phyloP scores from a whole-genome alignment of 2,329 filamentous ascomycete genomes.

The Penicillium brevicompactum region DNA sequence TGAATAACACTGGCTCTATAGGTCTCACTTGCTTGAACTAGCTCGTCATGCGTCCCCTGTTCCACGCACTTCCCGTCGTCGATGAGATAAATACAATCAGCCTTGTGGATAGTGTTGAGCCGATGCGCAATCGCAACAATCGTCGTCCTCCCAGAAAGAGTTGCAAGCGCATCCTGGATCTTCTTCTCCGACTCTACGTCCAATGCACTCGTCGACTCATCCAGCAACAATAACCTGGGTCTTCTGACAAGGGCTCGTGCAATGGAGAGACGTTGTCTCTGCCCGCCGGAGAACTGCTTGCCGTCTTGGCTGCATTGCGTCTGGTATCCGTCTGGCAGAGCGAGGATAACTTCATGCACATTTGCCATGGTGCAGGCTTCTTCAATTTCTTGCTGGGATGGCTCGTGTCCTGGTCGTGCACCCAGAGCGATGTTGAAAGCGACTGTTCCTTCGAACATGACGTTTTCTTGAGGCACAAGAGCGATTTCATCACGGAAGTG shows the following conservation, averaged over 20 bases:
- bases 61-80: constrained; percentile 53
- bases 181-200: constrained; percentile 55
- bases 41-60: constrained; percentile 52
- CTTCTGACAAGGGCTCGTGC: constrained; percentile 58
- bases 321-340: constrained; percentile 66
- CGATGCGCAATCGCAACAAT: constrained; percentile 46
- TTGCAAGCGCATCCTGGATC: constrained; percentile 45
- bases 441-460: constrained; percentile 50
- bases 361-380: constrained; percentile 68
- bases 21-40: constrained; percentile 51
- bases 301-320: constrained; percentile 61
- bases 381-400: constrained; percentile 63
- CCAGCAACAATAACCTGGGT: constrained; percentile 58
- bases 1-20: constrained; percentile 56
- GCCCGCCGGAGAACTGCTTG: constrained; percentile 58
- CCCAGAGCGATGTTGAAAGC: constrained; percentile 49
- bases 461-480: constrained; percentile 50
- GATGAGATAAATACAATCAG: constrained; percentile 77
- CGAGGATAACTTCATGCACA: constrained; percentile 68
- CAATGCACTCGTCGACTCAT: constrained; percentile 62
- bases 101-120: constrained; percentile 48
- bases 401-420: constrained; percentile 54
- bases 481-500: constrained; percentile 46
- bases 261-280: constrained; percentile 60
- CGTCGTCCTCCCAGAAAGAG: constrained; percentile 34